phyloP scores from a whole-genome alignment of 257 asterid genomes.

The Forsythia viridissima region DNA sequence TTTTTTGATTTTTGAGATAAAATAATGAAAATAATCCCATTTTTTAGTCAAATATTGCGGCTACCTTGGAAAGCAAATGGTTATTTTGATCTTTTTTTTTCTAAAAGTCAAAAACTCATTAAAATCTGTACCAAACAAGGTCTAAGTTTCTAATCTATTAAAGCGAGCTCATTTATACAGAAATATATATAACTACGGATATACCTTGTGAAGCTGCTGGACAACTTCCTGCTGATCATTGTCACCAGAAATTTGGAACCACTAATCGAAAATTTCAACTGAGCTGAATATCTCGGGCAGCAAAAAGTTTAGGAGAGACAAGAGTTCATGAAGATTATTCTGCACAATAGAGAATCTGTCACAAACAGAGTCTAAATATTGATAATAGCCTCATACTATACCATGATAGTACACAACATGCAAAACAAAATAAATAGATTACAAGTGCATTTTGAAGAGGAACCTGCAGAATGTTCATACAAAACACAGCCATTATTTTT shows the following conservation, averaged over 20 bases:
- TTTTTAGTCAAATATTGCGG: too few species aligned
- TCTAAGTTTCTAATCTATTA: not conserved
- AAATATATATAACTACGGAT: not conserved
- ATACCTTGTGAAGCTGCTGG: conserved; percentile 99
- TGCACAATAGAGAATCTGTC: conserved; percentile 36
- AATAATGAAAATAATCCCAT: too few species aligned
- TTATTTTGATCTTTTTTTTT: too few species aligned
- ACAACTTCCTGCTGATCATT: conserved; percentile 99
- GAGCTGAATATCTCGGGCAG: conserved; percentile 99
- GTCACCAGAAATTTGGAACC: conserved; percentile 99
- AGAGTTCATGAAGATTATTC: conserved; percentile 99
- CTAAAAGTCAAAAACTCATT: too few species aligned
- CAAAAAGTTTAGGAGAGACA: conserved; percentile 95
- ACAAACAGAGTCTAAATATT: conserved; percentile 13
- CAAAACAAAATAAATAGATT: not conserved
- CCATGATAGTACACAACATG: not conserved
- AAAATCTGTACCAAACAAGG: too few species aligned
- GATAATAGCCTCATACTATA: not conserved
- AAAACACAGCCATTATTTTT: not conserved
- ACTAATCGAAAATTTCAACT: conserved; percentile 96
- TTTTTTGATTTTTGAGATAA: too few species aligned
- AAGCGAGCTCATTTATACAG: not conserved
- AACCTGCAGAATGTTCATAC: not conserved
- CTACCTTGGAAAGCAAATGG: too few species aligned
- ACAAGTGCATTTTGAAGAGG: not conserved